Conservation (phyloP, 768 basidiomycete species). For the Termitomyces bulborhizus region DNA sequence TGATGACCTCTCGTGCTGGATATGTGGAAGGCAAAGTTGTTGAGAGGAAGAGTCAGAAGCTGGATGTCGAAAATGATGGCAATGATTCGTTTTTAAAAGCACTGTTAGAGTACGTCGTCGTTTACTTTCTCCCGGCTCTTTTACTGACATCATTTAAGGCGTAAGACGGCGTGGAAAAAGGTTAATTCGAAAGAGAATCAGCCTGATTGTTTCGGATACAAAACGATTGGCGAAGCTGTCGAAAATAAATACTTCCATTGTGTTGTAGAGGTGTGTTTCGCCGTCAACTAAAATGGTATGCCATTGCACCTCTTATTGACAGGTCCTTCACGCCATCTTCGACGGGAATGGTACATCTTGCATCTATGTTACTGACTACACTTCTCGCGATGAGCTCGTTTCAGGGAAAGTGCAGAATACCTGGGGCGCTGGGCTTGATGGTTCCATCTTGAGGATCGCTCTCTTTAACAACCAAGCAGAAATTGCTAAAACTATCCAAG, state of each 20-base stretch:
- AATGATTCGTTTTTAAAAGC: constrained; percentile 35
- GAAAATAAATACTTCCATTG: constrained; percentile 44
- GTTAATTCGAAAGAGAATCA: constrained; percentile 16
- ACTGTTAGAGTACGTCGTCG: constrained; percentile 42
- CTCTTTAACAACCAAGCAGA: constrained; percentile 43
- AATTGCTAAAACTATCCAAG: constrained; percentile 28
- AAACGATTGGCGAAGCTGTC: constrained; percentile 40
- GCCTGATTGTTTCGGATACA: constrained; percentile 32
- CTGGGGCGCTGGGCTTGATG: constrained; percentile 42
- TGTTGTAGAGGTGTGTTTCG: constrained; percentile 45
- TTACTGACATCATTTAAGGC: constrained; percentile 27
- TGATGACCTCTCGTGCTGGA: constrained; percentile 29
- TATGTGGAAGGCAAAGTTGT: constrained; percentile 50
- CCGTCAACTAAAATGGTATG: not conserved
- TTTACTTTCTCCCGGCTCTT: not conserved
- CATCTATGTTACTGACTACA: constrained; percentile 65
- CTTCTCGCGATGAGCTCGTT: constrained; percentile 37
- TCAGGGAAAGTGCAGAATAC: constrained; percentile 21
- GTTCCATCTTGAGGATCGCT: constrained; percentile 44
- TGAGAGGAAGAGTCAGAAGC: constrained; percentile 34
- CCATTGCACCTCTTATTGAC: not conserved
- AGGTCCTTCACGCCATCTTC: constrained; percentile 42
- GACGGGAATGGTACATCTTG: constrained; percentile 26
- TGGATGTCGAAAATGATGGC: constrained; percentile 32
- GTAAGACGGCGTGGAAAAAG: constrained; percentile 41